Percentiles rank a stretch among this genome's conserved stretches.
phyloP scores from a whole-genome alignment of 495 filamentous ascomycete species.

The Hypoxylon crocopeplum region DNA sequence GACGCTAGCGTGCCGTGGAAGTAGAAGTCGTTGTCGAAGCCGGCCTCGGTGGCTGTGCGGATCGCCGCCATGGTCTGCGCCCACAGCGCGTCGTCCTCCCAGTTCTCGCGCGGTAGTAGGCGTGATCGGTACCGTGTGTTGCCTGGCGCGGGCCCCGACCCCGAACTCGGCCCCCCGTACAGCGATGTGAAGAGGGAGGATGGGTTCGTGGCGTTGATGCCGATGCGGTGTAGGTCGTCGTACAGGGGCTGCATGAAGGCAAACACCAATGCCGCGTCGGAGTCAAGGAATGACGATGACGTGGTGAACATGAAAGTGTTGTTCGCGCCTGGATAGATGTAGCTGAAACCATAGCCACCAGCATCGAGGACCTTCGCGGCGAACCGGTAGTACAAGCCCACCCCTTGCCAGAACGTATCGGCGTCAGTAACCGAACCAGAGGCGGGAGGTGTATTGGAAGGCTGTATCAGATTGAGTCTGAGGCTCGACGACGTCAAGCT shows the following conservation, averaged over 20 bases:
- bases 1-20: slow-evolving; percentile 55
- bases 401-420: slow-evolving; percentile 58
- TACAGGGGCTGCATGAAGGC: slow-evolving; percentile 46
- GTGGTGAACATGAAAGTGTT: slow-evolving; percentile 41
- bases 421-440: slow-evolving; percentile 38
- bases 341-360: slow-evolving; percentile 55
- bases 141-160: slow-evolving; percentile 40
- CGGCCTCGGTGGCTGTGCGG: slow-evolving; percentile 55
- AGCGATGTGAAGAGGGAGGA: slow-evolving; percentile 4
- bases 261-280: slow-evolving; percentile 20
- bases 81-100: slow-evolving; percentile 49
- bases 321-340: slow-evolving; percentile 39
- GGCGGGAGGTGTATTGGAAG: slow-evolving; percentile 45
- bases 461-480: slow-evolving; percentile 30
- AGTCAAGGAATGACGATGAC: slow-evolving; percentile 35
- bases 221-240: slow-evolving; percentile 36
- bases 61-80: slow-evolving; percentile 56
- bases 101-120: slow-evolving; percentile 59
- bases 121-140: slow-evolving; percentile 50
- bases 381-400: slow-evolving; percentile 50
- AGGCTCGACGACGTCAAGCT: slow-evolving; percentile 37
- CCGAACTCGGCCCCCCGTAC: slow-evolving; percentile 32
- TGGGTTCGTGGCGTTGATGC: slow-evolving; percentile 42
- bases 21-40: slow-evolving; percentile 47
- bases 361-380: slow-evolving; percentile 47